These are phyloP conservation scores for Phytomonas serpens DNA, from an alignment of 208 protist genomes.

Conservation along the genomic window DNA sequence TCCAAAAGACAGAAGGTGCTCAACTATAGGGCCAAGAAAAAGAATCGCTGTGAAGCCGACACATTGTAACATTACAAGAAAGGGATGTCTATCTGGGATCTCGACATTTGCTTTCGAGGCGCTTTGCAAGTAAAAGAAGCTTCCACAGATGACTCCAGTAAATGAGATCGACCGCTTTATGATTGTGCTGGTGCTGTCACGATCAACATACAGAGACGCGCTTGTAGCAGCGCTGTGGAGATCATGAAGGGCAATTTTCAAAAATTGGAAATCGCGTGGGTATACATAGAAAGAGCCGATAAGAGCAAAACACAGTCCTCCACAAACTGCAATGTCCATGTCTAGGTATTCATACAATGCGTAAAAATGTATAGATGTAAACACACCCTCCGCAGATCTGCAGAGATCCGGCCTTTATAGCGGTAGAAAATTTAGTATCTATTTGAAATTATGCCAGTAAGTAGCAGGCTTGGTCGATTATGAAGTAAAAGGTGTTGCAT, in stretches of 20 bases:
- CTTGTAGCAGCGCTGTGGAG: conserved; percentile 24
- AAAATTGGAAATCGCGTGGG: conserved; percentile 34
- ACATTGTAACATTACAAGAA: conserved; percentile 7
- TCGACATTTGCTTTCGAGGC: neutral
- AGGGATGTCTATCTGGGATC: neutral
- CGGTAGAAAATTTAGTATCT: neutral
- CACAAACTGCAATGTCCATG: conserved; percentile 33
- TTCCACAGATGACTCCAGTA: conserved; percentile 7
- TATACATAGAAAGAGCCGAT: conserved; percentile 58
- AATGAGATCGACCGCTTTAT: conserved; percentile 23
- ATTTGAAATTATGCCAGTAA: conserved; percentile 1
- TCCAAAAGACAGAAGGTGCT: conserved; percentile 7
- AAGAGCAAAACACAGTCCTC: conserved; percentile 28
- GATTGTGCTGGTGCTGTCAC: conserved; percentile 29
- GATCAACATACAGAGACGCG: conserved; percentile 27
- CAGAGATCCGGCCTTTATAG: neutral
- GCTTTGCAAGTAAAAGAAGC: conserved; percentile 11
- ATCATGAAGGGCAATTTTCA: conserved; percentile 16
- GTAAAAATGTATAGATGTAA: neutral
- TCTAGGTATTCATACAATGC: conserved; percentile 2
- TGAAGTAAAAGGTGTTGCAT: neutral
- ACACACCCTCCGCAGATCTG: neutral
- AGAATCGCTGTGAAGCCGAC: conserved; percentile 27
- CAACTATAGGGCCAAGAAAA: conserved; percentile 32
- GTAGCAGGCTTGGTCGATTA: neutral